A percentile compares a stretch with the other conserved stretches of the same genome.
These are phyloP conservation scores for Diaporthe sp. DNA, from an alignment of 2,329 filamentous ascomycete species.

Conservation along the genomic window DNA sequence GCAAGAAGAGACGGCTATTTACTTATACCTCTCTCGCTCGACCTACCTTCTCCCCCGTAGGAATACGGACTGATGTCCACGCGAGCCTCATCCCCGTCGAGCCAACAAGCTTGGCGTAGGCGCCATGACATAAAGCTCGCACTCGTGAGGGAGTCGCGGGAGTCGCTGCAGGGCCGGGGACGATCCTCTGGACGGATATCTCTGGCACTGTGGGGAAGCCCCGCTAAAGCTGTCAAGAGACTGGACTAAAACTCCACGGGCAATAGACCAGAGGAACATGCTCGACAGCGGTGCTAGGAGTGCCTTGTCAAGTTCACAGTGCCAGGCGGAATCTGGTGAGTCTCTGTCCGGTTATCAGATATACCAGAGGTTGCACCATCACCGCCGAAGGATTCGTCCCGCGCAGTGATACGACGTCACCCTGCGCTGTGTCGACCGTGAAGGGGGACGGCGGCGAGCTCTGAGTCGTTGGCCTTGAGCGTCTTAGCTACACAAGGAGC, in stretches of 20 bases:
- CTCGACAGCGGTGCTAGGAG: not conserved
- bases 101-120: conserved; percentile 23
- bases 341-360: not conserved
- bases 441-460: conserved; percentile 26
- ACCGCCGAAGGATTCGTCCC: conserved; percentile 10
- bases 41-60: not conserved
- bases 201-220: conserved; percentile 11
- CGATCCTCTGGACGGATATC: not conserved
- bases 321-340: not conserved
- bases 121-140: conserved; percentile 2
- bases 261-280: not conserved
- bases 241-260: no score
- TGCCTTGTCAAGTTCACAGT: not conserved
- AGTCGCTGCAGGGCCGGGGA: not conserved
- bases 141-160: not conserved
- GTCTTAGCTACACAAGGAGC: conserved; percentile 27
- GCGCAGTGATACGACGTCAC: conserved; percentile 35
- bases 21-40: conserved; percentile 25
- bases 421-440: not conserved
- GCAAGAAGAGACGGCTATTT: conserved; percentile 6
- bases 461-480: conserved; percentile 22
- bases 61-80: not conserved
- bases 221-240: conserved; percentile 13
- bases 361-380: not conserved
- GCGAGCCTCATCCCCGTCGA: not conserved